Evolutionary conservation across 2,329 filamentous ascomycete genomes (phyloP).

Genomic region (Fusarium foetens): DNA sequence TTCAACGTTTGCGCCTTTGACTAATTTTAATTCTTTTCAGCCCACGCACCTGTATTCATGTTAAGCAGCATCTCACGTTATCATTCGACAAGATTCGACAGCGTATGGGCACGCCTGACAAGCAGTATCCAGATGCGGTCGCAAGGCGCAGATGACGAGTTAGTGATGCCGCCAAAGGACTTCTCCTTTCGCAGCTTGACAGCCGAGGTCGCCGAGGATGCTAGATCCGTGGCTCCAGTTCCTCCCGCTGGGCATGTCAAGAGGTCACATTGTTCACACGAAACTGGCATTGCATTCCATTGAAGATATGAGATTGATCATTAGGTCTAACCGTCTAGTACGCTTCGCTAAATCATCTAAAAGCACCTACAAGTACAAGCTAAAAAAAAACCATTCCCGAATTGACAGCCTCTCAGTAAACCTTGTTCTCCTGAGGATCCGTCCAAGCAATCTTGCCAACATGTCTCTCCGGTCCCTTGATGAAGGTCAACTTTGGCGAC

Average conservation of each 20-base stretch:
- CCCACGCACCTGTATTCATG: too few relatives aligned
- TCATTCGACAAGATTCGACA: not conserved
- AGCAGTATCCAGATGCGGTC: too few relatives aligned
- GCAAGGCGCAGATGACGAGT: not conserved
- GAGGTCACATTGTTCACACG: fast-evolving
- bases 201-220: not conserved
- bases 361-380: not conserved
- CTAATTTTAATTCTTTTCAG: too few relatives aligned
- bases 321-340: not conserved
- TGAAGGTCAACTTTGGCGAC: slow-evolving; percentile 10
- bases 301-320: not conserved
- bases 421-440: not conserved
- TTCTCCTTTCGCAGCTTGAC: fast-evolving
- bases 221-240: not conserved
- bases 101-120: fast-evolving
- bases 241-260: fast-evolving
- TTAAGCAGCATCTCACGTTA: not conserved
- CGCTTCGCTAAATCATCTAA: not conserved
- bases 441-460: not conserved
- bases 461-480: not conserved
- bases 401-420: not conserved
- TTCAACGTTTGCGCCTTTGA: not conserved
- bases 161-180: not conserved
- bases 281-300: fast-evolving
- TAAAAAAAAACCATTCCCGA: not conserved